Evolutionary conservation across 352 stramenopile species (phyloP), one percentile per base, ranked within the genome.

Genomic region (Phytophthora crassamura): DNA sequence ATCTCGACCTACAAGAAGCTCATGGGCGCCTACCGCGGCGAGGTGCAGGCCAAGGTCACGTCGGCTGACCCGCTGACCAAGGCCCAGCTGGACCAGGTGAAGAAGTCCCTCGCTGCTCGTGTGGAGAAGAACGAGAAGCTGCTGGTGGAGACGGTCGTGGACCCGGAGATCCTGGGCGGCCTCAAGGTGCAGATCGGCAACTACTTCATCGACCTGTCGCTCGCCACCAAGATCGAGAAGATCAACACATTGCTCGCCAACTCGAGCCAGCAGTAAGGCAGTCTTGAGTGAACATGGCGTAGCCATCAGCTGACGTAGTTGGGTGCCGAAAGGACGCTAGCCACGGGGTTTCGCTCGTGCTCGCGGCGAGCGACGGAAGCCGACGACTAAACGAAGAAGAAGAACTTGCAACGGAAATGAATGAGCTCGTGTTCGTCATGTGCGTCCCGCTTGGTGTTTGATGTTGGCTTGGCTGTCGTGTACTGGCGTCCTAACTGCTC

Each of bases 171-270:
- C 73, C 74, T 99, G 62, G 96, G 96, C 34, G 96, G 96, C 64
- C 88, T 99, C 59, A 98, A 98, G 84, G 94, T 99, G 64, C 94
- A 98, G 83, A 98, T 98, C 78, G 96, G 95, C 68, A 97, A 98
- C 83, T 96, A 98, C 85, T 99, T 99, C 80, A 97, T 99, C 70
- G 96, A 99, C 82, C 75, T 99, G 69, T 98, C 93, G 70, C 86
- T 98, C 48, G 88, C 89, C 47, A 98, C 88, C 64, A 95, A 97
- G 81, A 98, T 99, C 79, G 94, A 98, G 69, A 97, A 97, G 84
- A 94, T 96, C 75, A 89, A 96, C 77, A 88, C 74, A 72, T 82
- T 93, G 76, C 74, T 93, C 64, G 78, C 82, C 32, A 90, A 84
- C 74, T 78, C 80, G 55, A 88, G 74, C 72, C 77, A 87, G 35